Base-by-base conservation (phyloP, 805 yeast species). In the Zygotorulaspora florentina region DNA sequence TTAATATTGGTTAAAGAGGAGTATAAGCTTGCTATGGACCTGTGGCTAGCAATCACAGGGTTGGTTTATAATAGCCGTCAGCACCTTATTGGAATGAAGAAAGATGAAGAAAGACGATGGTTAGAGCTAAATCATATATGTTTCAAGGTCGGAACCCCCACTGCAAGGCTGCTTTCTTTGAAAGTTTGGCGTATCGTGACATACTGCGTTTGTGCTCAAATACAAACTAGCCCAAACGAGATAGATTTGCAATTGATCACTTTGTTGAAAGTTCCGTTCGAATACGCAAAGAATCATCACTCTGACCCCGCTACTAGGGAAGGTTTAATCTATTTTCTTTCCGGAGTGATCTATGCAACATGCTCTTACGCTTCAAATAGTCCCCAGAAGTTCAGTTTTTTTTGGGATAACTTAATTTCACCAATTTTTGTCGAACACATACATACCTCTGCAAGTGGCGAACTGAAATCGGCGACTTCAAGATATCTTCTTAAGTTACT, bases 31-130 rank as follows among this genome's bases (percentile, higher is more conserved):
- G 61, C 62, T 3, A 51, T 55, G 50, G 66, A 62, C 43, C 42
- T 61, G 31, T 64, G 68, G 68, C 27, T 62, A 10, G 56, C 63
- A 2, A 39, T 56, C 39, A 48, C 50, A 3, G 66, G 65, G 2
- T 46, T 64, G 26, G 41, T 64, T 23, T 61, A 50, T 43, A 57
- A 54, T 35, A 51, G 49, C 17, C 25, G 39, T 2, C 38, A 45
- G 11, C 46, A 39, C 3, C 29, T 56, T 2, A 17, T 38, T 3
- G 30, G 44, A 5, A 33, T 59, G 3, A 17, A 46, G 8, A 13
- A 45, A 3, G 27, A 45, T 2, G 40, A 42, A 7, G 47, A 37
- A 8, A 25, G 41, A 20, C 45, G 40, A 5, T 63, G 67, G 67
- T 35, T 61, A 5, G 37, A 31, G 10, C 27, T 61, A 9, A 57